phyloP scores from a whole-genome alignment of 2,329 filamentous ascomycete species.

The Botrytis sinoallii region DNA sequence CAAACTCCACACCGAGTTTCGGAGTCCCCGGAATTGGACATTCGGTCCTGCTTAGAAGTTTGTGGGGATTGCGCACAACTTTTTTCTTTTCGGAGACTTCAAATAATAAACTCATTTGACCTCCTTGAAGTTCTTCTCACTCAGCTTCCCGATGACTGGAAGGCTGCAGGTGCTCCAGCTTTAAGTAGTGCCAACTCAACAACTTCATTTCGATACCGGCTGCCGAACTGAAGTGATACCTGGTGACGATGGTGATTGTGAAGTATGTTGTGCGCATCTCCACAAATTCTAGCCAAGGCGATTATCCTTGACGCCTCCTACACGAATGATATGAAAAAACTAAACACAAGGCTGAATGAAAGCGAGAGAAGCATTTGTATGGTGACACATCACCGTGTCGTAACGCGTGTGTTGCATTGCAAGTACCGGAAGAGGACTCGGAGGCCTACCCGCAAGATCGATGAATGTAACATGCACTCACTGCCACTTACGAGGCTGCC shows the following conservation, averaged over 20 bases:
- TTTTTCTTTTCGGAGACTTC: neutral
- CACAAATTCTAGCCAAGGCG: neutral
- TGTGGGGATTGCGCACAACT: neutral
- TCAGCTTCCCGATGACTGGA: neutral
- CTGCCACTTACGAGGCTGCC: conserved; percentile 11
- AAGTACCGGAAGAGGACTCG: conserved; percentile 1
- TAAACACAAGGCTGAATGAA: conserved; percentile 9
- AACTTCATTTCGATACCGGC: neutral
- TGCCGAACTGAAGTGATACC: conserved; percentile 8
- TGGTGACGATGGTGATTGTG: neutral
- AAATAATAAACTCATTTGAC: neutral
- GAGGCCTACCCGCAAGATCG: neutral
- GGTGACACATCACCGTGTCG: neutral
- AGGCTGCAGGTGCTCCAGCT: neutral
- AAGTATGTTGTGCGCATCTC: neutral
- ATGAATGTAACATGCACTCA: neutral
- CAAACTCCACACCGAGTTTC: neutral
- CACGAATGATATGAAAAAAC: neutral
- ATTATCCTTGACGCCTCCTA: conserved; percentile 4
- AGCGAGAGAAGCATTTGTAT: neutral
- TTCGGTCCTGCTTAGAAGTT: neutral
- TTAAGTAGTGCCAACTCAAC: neutral
- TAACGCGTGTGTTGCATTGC: conserved; percentile 4
- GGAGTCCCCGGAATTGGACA: neutral
- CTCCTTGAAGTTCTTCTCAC: neutral